Base-by-base conservation (phyloP, 805 yeast genomes). In the Yamadazyma olivae region DNA sequence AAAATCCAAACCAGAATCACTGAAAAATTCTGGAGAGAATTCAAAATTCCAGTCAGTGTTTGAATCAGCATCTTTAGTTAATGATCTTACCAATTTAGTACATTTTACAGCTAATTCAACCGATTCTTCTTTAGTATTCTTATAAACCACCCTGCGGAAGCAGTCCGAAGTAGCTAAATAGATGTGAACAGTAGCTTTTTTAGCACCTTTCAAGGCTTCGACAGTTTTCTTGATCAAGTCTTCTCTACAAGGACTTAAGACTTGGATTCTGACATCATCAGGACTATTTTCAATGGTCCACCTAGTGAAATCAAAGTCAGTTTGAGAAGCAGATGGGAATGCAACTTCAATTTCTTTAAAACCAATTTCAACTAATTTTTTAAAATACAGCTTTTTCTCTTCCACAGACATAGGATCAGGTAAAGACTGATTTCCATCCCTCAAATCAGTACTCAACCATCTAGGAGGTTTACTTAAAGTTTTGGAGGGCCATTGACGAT, bases 361-460 rank as follows among this genome's bases (percentile, higher is more conserved):
- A 1, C 95, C 95, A 27, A 83, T 60, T 18, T 81, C 83, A 12
- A 83, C 72, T 27, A 84, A 66, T 55, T 82, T 80, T 36, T 74
- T 63, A 57, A 83, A 83, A 60, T 81, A 84, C 36, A 68, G 75
- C 52, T 79, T 79, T 61, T 84, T 84, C 51, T 84, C 90, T n/a
- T 67, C 80, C 28, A 83, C 68, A n/a, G 83, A 70, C 95, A 84
- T 84, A 36, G 93, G 95, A 53, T 84, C 93, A 0, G 93, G 91
- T 47, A 84, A 70, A 5, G 90, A 80, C 63, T 84, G 93, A 59
- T 84, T 84, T 21, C 95, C 95, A 54, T 84, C 95, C 50, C 95
- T 74, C 43, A 84, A 69, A 53, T 85, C 95, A 3, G 95, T 84
- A 15, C 90, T 80, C 31, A 85, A 66, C 93, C 93, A 84, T 47